Percentiles rank a stretch among this genome's conserved stretches.
Conservation (phyloP, 2,329 filamentous ascomycete species). For the Penicillium sp. region DNA sequence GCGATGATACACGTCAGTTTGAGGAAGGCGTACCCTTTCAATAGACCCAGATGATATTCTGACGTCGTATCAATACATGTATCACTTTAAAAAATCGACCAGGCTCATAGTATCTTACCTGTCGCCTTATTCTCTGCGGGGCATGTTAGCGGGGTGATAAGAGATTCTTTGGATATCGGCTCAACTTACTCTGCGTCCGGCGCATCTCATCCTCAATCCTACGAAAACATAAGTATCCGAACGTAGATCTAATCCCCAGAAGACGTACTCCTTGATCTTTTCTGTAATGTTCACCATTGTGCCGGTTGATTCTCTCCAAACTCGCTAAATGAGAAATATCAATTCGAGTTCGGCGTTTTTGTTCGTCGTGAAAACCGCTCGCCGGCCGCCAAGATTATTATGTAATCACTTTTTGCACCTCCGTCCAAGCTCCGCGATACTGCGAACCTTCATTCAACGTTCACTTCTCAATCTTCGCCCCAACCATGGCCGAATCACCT, state of each 20-base stretch:
- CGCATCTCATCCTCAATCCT: slow-evolving; percentile 99
- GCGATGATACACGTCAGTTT: background rate
- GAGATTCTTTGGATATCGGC: slow-evolving; percentile 6
- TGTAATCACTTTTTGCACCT: background rate
- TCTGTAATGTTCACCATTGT: slow-evolving; percentile 99
- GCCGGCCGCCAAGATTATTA: background rate
- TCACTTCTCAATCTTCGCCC: background rate
- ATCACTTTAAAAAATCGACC: background rate
- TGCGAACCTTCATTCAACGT: background rate
- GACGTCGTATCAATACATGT: slow-evolving; percentile 9
- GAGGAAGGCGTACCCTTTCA: slow-evolving; percentile 72
- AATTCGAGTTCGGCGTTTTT: background rate
- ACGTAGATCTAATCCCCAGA: background rate
- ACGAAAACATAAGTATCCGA: slow-evolving; percentile 8
- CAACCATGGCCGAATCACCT: slow-evolving; percentile 1
- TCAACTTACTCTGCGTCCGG: slow-evolving; percentile 85
- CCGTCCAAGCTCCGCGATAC: background rate
- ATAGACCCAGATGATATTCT: slow-evolving; percentile 97
- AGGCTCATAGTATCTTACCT: slow-evolving; percentile 58
- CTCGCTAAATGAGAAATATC: background rate
- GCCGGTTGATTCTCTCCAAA: slow-evolving; percentile 20
- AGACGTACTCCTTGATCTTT: slow-evolving; percentile 91
- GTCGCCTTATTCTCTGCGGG: slow-evolving; percentile 93
- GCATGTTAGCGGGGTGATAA: slow-evolving; percentile 32
- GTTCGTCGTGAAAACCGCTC: background rate